Percentiles rank a stretch among this genome's conserved stretches.
Evolutionary conservation across 2,329 filamentous ascomycete species (phyloP).

Genomic region (Fusarium phyllophilum): DNA sequence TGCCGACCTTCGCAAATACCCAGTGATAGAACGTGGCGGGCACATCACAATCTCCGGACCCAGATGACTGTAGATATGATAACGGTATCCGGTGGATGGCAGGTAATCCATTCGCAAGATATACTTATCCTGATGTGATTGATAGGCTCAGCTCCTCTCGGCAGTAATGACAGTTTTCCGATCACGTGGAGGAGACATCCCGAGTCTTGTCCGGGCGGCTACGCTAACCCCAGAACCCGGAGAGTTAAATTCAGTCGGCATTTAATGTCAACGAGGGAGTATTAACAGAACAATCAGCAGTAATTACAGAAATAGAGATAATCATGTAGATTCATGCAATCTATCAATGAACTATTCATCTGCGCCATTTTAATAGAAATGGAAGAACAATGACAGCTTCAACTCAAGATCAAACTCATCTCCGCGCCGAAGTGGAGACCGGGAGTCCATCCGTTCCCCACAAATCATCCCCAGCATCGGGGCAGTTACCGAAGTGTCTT

Average conservation of each 20-base stretch:
- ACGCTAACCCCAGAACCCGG: background rate
- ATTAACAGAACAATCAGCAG: too few relatives aligned
- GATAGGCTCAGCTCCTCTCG: background rate
- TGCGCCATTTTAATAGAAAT: background rate
- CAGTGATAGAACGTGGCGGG: too few relatives aligned
- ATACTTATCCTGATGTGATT: background rate
- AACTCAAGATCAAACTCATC: too few relatives aligned
- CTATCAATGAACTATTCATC: too few relatives aligned
- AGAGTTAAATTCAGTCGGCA: background rate
- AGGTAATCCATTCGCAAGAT: too few relatives aligned
- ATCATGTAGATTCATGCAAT: too few relatives aligned
- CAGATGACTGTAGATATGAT: too few relatives aligned
- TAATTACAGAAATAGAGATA: too few relatives aligned
- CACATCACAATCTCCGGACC: too few relatives aligned
- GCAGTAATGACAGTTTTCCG: slow-evolving; percentile 7
- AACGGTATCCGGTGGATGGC: too few relatives aligned
- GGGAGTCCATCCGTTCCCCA: slow-evolving; percentile 23
- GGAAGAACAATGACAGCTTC: fast-evolving
- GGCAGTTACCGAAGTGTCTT: slow-evolving; percentile 19
- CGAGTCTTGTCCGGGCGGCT: background rate
- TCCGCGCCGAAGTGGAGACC: slow-evolving; percentile 9
- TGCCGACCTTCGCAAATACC: too few relatives aligned
- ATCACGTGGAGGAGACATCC: slow-evolving; percentile 13
- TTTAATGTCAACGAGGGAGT: too few relatives aligned
- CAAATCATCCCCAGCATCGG: slow-evolving; percentile 17